Evolutionary conservation across 441 rosid species (phyloP).

Genomic region (Euphorbia neoarborescens): DNA sequence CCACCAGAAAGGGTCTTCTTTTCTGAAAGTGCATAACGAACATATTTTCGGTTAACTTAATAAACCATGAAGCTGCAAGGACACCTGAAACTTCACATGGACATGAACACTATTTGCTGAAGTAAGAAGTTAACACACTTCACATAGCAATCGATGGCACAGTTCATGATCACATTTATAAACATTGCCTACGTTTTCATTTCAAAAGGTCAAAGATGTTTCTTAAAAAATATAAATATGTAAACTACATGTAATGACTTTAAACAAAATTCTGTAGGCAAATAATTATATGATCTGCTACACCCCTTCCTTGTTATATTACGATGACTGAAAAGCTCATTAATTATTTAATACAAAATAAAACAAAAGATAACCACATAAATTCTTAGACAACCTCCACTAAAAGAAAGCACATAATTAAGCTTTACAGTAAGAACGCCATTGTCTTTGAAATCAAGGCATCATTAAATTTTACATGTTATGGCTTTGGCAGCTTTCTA

Average conservation of each 20-base stretch:
- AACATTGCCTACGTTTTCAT: neutral
- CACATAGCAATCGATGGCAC: neutral
- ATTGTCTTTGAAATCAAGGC: too few species aligned
- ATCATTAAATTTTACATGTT: too few species aligned
- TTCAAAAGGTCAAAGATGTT: neutral
- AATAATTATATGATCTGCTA: neutral
- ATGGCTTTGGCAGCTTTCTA: too few species aligned
- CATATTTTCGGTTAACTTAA: conserved; percentile 3
- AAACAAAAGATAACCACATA: too few species aligned
- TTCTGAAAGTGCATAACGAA: neutral
- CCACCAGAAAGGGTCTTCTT: neutral
- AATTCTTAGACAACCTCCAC: too few species aligned
- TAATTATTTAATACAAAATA: too few species aligned
- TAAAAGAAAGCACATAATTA: too few species aligned
- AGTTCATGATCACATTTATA: neutral
- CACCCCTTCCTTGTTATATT: neutral
- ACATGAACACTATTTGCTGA: neutral
- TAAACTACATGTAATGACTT: neutral
- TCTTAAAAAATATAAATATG: neutral
- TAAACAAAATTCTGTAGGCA: neutral
- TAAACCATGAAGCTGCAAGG: neutral
- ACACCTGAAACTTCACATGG: neutral
- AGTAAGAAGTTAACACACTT: neutral
- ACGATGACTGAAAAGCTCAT: neutral
- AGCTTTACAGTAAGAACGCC: too few species aligned